Evolutionary conservation across 1,139 yeast genomes (phyloP).

Genomic region (Lodderomyces metapsilosis): DNA sequence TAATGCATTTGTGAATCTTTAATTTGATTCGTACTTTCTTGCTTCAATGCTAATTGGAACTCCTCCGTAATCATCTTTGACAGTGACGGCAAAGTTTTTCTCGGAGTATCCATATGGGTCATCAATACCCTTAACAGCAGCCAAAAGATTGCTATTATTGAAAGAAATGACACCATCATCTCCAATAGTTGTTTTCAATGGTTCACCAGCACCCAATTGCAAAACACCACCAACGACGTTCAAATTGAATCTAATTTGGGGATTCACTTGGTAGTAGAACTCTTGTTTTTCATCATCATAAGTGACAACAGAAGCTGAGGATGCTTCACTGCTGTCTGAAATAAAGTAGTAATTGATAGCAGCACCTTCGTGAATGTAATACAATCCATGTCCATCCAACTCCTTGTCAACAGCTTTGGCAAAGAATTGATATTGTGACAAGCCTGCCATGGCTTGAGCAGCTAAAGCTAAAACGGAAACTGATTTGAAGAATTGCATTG

Average conservation of each 20-base stretch:
- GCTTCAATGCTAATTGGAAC: constrained; percentile 21
- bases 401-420: constrained; percentile 22
- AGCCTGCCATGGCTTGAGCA: constrained; percentile 22
- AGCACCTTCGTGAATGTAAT: constrained; percentile 52
- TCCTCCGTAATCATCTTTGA: constrained; percentile 18
- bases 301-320: constrained; percentile 22
- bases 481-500: constrained; percentile 15
- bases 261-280: constrained; percentile 5
- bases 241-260: constrained; percentile 1
- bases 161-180: constrained; percentile 24
- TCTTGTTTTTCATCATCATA: constrained; percentile 33
- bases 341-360: constrained; percentile 49
- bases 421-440: constrained; percentile 16
- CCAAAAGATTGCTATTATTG: constrained; percentile 31
- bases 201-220: constrained; percentile 17
- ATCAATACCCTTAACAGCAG: constrained; percentile 38
- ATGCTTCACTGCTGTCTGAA: constrained; percentile 2
- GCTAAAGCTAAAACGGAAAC: constrained; percentile 18
- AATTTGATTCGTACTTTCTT: neutral
- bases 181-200: constrained; percentile 16
- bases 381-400: constrained; percentile 28
- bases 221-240: constrained; percentile 8
- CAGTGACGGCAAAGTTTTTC: constrained; percentile 23
- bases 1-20: too few species aligned
- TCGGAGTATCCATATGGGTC: constrained; percentile 46